Evolutionary conservation across 441 rosid genomes (phyloP).

Genomic region (Pelargonium cotyledonis): DNA sequence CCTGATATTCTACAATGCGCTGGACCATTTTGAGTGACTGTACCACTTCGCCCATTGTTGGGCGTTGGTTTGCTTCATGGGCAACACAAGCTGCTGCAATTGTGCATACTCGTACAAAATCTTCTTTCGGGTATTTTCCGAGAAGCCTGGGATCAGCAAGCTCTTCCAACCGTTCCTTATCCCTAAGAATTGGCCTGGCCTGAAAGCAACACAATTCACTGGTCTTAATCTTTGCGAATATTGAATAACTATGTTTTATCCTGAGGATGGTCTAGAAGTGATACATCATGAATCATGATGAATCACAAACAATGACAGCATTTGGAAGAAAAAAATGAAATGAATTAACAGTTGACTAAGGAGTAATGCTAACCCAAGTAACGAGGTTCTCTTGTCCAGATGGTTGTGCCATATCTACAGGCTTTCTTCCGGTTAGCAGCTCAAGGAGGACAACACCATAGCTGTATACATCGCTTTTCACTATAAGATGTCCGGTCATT

Average conservation of each 20-base stretch:
- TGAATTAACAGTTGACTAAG: too few species aligned
- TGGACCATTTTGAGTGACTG: constrained; percentile 97
- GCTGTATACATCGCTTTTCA: constrained; percentile 94
- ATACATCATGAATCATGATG: not conserved
- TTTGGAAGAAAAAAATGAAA: too few species aligned
- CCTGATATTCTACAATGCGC: constrained; percentile 67
- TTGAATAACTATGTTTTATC: too few species aligned
- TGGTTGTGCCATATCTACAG: constrained; percentile 88
- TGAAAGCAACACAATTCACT: constrained; percentile 28
- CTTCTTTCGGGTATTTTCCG: constrained; percentile 85
- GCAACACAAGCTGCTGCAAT: constrained; percentile 98
- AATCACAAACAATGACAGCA: not conserved
- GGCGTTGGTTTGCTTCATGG: constrained; percentile 85
- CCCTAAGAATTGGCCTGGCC: constrained; percentile 91
- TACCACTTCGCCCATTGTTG: constrained; percentile 97
- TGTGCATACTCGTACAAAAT: constrained; percentile 87
- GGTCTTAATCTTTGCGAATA: too few species aligned
- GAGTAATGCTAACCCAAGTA: constrained; percentile 77
- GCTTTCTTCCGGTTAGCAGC: constrained; percentile 82
- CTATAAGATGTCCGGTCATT: constrained; percentile 96
- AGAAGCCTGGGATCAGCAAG: constrained; percentile 71
- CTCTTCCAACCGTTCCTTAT: constrained; percentile 83
- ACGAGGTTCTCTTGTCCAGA: constrained; percentile 90
- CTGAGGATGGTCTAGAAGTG: not conserved
- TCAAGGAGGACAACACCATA: constrained; percentile 96